Base-by-base conservation (phyloP, 1,139 yeast genomes). In the Saccharomyces hybrid region DNA sequence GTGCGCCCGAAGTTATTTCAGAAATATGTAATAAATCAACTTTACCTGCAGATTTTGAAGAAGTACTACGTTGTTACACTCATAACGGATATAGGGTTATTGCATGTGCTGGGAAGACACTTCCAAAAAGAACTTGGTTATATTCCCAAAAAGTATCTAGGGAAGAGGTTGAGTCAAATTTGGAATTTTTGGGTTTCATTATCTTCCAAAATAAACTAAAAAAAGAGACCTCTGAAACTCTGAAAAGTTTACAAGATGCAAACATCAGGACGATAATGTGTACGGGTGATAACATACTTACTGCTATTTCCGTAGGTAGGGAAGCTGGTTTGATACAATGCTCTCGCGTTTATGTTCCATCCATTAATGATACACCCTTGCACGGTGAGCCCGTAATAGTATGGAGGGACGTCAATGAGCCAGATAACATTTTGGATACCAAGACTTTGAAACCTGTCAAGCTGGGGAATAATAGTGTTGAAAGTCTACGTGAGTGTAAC, bases 1-100 rank as follows among this genome's bases (percentile, higher is more conserved):
- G 99, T 52, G 99, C 99, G 0, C 99, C 99, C 0, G 99, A 93
- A 69, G 88, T 91, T n/a, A 88, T 93, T 79, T 75, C 78, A 41
- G 86, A 83, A 30, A 82, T 93, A 46, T 93, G 99, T 71, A 73
- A 74, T 16, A 80, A 83, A 1, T 81, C 79, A 23, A 74, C 91
- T 0, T 71, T 95, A 48, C 99, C 99, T 0, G 67, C 70, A 1
- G 81, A 90, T 65, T 95, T 81, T 68, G 86, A 86, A 27, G 87
- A 86, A 47, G 68, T 87, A 25, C 75, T 95, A 47, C 86, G 88
- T 63, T 78, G 84, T 56, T 95, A 93, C 68, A 93, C 99, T 0
- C 97, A 90, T 67, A 82, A 84, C 53, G 99, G 99, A 0, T 90
- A 83, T 67, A 82, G 99, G 68, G 97, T 93, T 1, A 93, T 93